Conservation (phyloP, 176 grass and related monocot genomes). For the Elaeis guineensis region DNA sequence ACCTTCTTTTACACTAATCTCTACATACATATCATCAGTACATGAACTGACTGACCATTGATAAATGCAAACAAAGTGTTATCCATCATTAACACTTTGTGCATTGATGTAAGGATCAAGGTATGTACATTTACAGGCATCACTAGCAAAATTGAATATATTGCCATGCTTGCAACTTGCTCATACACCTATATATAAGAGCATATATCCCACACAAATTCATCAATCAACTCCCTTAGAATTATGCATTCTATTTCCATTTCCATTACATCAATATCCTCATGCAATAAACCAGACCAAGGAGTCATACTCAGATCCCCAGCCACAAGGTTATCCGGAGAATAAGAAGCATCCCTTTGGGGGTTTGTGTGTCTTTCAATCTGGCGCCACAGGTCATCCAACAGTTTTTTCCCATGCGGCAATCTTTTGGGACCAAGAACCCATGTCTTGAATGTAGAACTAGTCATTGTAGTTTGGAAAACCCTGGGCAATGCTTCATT, state of each 20-base stretch:
- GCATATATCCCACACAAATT: slow-evolving; percentile 49
- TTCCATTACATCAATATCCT: slow-evolving; percentile 37
- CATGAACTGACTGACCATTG: no score
- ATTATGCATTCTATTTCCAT: slow-evolving; percentile 53
- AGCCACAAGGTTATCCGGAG: slow-evolving; percentile 52
- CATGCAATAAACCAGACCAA: slow-evolving; percentile 43
- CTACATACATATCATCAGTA: no score
- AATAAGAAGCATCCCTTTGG: slow-evolving; percentile 9
- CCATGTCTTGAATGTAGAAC: slow-evolving; percentile 41
- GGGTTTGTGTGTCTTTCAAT: slow-evolving; percentile 28
- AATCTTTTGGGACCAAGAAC: slow-evolving; percentile 9
- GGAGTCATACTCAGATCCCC: slow-evolving; percentile 44
- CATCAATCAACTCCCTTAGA: slow-evolving; percentile 60
- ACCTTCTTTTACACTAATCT: no score
- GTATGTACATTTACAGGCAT: no score
- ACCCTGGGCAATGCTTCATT: slow-evolving; percentile 51
- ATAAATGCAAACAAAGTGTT: no score
- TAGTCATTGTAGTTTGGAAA: slow-evolving; percentile 11
- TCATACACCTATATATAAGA: neutral
- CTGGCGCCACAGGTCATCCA: slow-evolving; percentile 38
- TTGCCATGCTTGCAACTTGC: no score
- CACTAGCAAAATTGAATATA: no score
- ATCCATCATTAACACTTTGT: no score
- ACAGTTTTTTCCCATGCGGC: slow-evolving; percentile 32
- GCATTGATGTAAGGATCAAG: no score